A percentile compares a stretch with the other conserved stretches of the same genome.
Conservation (phyloP, 257 asterid genomes). For the Parsonsia alboflavescens region DNA sequence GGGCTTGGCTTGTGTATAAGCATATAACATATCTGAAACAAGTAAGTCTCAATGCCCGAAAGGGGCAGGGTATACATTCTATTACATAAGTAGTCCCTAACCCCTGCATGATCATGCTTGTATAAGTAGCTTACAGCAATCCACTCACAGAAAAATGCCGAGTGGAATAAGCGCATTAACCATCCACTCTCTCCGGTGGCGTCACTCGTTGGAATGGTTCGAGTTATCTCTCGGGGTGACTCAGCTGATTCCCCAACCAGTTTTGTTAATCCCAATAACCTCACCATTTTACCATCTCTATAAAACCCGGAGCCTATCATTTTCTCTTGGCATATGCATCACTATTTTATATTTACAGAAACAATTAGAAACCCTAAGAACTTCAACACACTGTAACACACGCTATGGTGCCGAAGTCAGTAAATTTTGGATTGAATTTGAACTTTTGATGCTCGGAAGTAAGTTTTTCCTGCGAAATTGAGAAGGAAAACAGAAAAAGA, state of each 20-base stretch:
- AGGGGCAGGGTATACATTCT: constrained; percentile 91
- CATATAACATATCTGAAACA: constrained; percentile 89
- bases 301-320: constrained; percentile 28
- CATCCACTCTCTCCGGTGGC: constrained; percentile 84
- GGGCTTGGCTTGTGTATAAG: constrained; percentile 92
- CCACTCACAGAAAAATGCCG: constrained; percentile 92
- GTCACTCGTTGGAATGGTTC: constrained; percentile 86
- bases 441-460: constrained; percentile 10
- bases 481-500: neutral
- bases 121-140: constrained; percentile 94
- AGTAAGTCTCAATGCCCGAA: constrained; percentile 82
- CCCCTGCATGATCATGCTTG: constrained; percentile 90
- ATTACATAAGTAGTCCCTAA: constrained; percentile 83
- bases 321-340: constrained; percentile 1
- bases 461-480: neutral
- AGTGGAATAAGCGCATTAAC: constrained; percentile 84
- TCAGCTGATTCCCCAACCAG: constrained; percentile 55
- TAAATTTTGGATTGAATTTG: constrained; percentile 1
- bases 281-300: constrained; percentile 66
- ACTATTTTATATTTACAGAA: constrained; percentile 2
- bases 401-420: constrained; percentile 16
- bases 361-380: constrained; percentile 17
- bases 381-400: constrained; percentile 19
- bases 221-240: constrained; percentile 88
- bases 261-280: constrained; percentile 72